Conservation (phyloP, 2,329 filamentous ascomycete species). For the Penicillium sp. region DNA sequence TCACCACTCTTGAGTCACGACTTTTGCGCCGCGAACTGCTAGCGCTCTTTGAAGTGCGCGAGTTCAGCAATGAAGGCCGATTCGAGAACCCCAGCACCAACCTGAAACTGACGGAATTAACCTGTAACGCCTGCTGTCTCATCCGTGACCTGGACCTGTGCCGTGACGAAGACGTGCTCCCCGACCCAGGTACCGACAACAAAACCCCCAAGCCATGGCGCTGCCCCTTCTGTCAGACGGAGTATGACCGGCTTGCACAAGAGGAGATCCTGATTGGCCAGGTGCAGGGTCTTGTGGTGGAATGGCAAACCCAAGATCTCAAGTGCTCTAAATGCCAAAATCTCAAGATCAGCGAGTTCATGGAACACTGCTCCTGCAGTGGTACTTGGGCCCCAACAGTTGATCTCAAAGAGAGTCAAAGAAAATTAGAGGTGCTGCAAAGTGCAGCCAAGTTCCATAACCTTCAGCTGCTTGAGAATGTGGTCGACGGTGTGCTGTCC, state of each 20-base stretch:
- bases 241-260: constrained; percentile 75
- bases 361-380: constrained; percentile 93
- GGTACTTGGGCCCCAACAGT: constrained; percentile 78
- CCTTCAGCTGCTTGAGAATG: constrained; percentile 75
- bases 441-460: constrained; percentile 77
- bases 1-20: constrained; percentile 83
- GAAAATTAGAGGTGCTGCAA: constrained; percentile 66
- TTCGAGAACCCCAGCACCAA: constrained; percentile 83
- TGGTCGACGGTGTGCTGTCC: constrained; percentile 65
- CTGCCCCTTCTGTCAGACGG: constrained; percentile 72
- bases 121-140: constrained; percentile 88
- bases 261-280: constrained; percentile 80
- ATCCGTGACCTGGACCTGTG: constrained; percentile 88
- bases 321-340: constrained; percentile 71
- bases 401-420: constrained; percentile 64
- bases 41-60: constrained; percentile 86
- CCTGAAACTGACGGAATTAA: constrained; percentile 71
- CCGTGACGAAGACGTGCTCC: constrained; percentile 78
- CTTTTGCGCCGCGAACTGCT: constrained; percentile 87
- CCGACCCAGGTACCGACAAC: constrained; percentile 42
- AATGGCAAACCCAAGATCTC: constrained; percentile 88
- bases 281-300: constrained; percentile 71
- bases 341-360: constrained; percentile 84
- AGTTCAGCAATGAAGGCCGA: constrained; percentile 84
- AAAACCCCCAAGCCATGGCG: constrained; percentile 60